These are phyloP conservation scores for Apiotrichum domesticum DNA, from an alignment of 1,284 basidiomycete species.

Conservation along the genomic window DNA sequence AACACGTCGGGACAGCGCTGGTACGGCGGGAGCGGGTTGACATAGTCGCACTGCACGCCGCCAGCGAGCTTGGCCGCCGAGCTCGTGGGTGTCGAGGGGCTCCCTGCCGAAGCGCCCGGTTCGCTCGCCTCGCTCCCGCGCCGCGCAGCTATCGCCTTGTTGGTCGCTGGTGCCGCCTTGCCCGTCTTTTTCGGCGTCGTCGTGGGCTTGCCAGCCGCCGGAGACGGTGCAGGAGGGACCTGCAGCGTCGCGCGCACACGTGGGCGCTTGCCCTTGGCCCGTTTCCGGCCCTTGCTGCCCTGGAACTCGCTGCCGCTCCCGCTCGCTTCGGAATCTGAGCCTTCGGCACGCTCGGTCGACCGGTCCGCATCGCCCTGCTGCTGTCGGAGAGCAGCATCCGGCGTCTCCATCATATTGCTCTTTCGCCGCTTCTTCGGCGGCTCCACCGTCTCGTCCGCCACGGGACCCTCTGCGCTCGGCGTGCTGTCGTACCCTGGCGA, in stretches of 20 bases:
- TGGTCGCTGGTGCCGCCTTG: neutral
- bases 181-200: conserved; percentile 4
- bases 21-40: conserved; percentile 43
- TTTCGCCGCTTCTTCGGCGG: conserved; percentile 36
- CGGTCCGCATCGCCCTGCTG: neutral
- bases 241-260: conserved; percentile 13
- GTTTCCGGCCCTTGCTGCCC: conserved; percentile 5
- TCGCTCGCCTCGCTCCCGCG: neutral
- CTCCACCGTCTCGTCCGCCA: conserved; percentile 2
- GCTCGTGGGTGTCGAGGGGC: neutral
- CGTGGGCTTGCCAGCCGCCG: neutral
- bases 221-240: neutral
- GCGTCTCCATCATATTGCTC: conserved; percentile 25
- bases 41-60: conserved; percentile 43
- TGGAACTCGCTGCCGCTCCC: conserved; percentile 26
- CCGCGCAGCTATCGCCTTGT: neutral
- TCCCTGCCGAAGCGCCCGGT: too few relatives aligned
- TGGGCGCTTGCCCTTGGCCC: conserved; percentile 8
- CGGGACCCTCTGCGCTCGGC: conserved; percentile 11
- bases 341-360: neutral
- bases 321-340: conserved; percentile 14
- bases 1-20: conserved; percentile 43
- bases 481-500: conserved; percentile 17
- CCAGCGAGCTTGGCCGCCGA: conserved; percentile 10
- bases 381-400: neutral